Conservation (phyloP, 768 basidiomycete genomes). For the Pisolithus marmoratus region DNA sequence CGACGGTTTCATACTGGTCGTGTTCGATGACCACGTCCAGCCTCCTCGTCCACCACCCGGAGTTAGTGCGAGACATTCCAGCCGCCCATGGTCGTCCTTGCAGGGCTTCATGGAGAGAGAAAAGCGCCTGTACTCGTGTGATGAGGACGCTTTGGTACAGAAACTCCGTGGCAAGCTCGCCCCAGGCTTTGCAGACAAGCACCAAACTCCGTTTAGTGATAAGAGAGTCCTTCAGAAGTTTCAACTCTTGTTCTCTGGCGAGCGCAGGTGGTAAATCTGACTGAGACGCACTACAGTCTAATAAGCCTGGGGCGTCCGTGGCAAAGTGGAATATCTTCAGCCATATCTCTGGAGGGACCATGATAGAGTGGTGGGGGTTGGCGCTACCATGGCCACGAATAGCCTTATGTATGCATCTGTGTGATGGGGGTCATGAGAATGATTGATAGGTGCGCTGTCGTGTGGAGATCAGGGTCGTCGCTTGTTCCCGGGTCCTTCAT, state of each 20-base stretch:
- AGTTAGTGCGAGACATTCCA: slow-evolving; percentile 3
- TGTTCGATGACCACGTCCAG: slow-evolving; percentile 21
- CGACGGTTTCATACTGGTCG: slow-evolving; percentile 19
- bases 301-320: slow-evolving; percentile 7
- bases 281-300: slow-evolving; percentile 7
- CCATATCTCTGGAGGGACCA: slow-evolving; percentile 26
- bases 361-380: too few species aligned
- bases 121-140: slow-evolving; percentile 13
- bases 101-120: slow-evolving; percentile 12
- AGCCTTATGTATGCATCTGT: too few species aligned
- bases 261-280: slow-evolving; percentile 17
- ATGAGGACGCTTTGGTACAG: slow-evolving; percentile 20
- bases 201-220: slow-evolving; percentile 15
- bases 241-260: slow-evolving; percentile 11
- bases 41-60: slow-evolving; percentile 24
- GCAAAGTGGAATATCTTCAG: slow-evolving; percentile 19
- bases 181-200: slow-evolving; percentile 23
- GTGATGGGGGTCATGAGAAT: too few species aligned
- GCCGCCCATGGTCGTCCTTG: slow-evolving; percentile 1
- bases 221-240: slow-evolving; percentile 16
- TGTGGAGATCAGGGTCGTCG: too few species aligned
- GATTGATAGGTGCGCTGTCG: too few species aligned
- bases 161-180: slow-evolving; percentile 14
- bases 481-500: too few species aligned
- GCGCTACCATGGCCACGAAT: too few species aligned